Evolutionary conservation across 371 early-diverging fungal species (phyloP), one percentile per base, ranked within the genome.

Genomic region (Mortierella sp.): DNA sequence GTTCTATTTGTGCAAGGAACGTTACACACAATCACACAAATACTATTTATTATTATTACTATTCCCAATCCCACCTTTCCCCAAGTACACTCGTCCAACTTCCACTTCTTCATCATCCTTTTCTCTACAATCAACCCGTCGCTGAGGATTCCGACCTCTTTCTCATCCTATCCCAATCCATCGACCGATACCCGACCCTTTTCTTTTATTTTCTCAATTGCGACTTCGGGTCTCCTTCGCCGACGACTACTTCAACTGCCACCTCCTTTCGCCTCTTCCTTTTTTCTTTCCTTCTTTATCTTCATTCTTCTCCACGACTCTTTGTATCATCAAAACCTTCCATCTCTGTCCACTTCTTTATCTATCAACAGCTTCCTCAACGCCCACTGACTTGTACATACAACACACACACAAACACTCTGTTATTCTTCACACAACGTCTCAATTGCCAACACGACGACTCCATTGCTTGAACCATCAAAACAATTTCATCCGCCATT

Each of bases 31-130:
- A n/a, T n/a, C n/a, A n/a, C n/a, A n/a, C n/a, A n/a, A n/a, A n/a
- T 43, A 16, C 31, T 47, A 13, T 55, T 16, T 37, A 11, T 66
- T 66, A 19, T 31, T 43, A 37, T 47, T 41, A 29, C 41, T 45
- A 6, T 79, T 73, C 79, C 71, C 67, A 67, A 74, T 71, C 34
- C 70, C 68, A 26, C 71, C 64, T 74, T 41, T 66, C 52, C 71
- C 70, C 52, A 61, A 47, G 34, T 47, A 8, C 44, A 66, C 22
- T 29, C 16, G 40, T 40, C 26, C 19, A 29, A n/a, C 45, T 22
- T 22, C 50, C 19, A 26, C 29, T 6, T 6, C n/a, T 8, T 14
- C 44, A 19, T 5, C 64, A 13, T 24, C n/a, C 4, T 26, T 34
- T 31, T 24, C n/a, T 22, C 24, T 31, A 55, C 24, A 13, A 31